A percentile compares a stretch with the other conserved stretches of the same genome.
Evolutionary conservation across 164 flowering plant species (phyloP).

Genomic region (Chimonanthus praecox): DNA sequence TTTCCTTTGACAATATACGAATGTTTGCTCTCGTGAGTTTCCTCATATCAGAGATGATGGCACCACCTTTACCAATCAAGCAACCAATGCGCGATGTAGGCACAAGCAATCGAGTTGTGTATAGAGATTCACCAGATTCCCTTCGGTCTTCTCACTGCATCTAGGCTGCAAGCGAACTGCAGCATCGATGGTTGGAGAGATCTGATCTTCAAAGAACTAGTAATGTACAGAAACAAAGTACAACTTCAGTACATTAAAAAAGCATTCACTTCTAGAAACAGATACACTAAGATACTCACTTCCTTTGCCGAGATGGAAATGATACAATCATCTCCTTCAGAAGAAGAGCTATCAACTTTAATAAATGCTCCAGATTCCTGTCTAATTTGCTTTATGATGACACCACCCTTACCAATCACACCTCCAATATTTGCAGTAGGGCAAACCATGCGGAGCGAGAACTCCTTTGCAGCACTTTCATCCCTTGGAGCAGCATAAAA

Average conservation of each 20-base stretch:
- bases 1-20: conserved; percentile 82
- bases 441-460: conserved; percentile 71
- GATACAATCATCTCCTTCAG: conserved; percentile 79
- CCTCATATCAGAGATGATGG: conserved; percentile 86
- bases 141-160: conserved; percentile 87
- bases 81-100: conserved; percentile 87
- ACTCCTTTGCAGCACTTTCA: conserved; percentile 70
- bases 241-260: background rate
- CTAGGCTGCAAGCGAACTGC: conserved; percentile 86
- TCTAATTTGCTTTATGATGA: conserved; percentile 80
- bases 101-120: conserved; percentile 80
- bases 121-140: conserved; percentile 70
- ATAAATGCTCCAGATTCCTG: conserved; percentile 82
- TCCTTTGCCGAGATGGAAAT: conserved; percentile 75
- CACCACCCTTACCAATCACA: conserved; percentile 91
- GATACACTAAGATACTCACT: conserved; percentile 27
- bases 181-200: conserved; percentile 83
- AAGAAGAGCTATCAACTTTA: conserved; percentile 75
- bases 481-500: conserved; percentile 59
- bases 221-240: conserved; percentile 7
- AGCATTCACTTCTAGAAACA: background rate
- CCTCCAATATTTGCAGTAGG: conserved; percentile 77
- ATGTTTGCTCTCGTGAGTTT: conserved; percentile 80
- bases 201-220: conserved; percentile 73
- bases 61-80: conserved; percentile 94